Base-by-base conservation (phyloP, 805 yeast genomes). In the Schwanniomyces polymorphus region DNA sequence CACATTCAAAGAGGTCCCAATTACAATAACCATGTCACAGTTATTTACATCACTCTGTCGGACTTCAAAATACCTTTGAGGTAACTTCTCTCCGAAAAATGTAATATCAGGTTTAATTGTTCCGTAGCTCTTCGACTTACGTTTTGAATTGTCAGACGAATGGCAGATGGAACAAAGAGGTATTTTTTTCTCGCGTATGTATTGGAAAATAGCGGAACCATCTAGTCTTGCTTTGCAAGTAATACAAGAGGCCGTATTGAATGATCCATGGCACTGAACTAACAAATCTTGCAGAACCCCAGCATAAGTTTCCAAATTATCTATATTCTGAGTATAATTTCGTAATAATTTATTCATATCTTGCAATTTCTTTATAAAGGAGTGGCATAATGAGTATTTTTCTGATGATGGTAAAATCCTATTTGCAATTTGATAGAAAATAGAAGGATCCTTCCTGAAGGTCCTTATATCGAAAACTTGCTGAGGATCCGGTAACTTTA, bases 21-120 rank as follows among this genome's bases (percentile, higher is more conserved):
- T 84, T 63, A 96, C 86, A 5, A 91, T 75, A 39, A 91, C 69
- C 45, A 91, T 70, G 64, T 91, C 97, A 65, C 96, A 88, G 37
- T 78, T 72, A 16, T 66, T 56, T 6, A 84, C 72, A 60, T 91
- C 97, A 38, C 76, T 75, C 37, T 72, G 70, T 26, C 84, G 78
- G 16, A 67, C 63, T 40, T 77, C 76, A 55, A 89, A 91, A 59
- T 85, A 91, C 41, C 75, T 65, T 11, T 74, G 72, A 1, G 97
- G 97, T 48, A 91, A 71, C 12, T 84, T 81, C 63, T 91, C 97
- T 12, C 96, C 96, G 56, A 91, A 91, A 60, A 91, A 91, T 0
- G 96, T 90, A 50, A 91, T 91, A 61, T 91, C 96, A 0, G 97
- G 97, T 63, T 91, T 91, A 79, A 88, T 76, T 2, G 90, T 92